Base-by-base conservation (phyloP, 805 yeast genomes). In the Saccharomycodes ludwigii region DNA sequence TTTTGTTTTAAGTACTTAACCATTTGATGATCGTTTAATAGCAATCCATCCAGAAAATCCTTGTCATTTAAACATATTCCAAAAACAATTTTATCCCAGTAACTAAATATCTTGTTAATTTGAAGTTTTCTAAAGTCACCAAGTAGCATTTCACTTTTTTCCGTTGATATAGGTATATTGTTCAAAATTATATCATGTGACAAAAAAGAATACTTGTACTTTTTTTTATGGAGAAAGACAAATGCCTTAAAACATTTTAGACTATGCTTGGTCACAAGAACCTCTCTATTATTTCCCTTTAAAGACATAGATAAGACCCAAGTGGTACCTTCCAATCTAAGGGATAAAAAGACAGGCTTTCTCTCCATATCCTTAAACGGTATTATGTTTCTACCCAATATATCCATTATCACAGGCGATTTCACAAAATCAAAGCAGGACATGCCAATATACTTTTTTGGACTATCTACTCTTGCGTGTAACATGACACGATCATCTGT, bases 401-500 rank as follows among this genome's bases (percentile, higher is more conserved):
- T 35, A n/a, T 40, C 28, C 24, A 46, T 27, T 2, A 46, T 37
- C 4, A 35, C 13, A 2, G 44, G 39, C 36, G 59, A 50, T 41
- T 63, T 68, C 10, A 67, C 60, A 39, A 58, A 70, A 43, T 71
- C 76, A 31, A 66, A 42, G 13, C 66, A 60, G 5, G 56, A 56
- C 30, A 66, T 47, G 30, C 46, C 55, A 21, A 47, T 37, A 5
- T 41, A 43, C 8, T 41, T 38, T 40, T 58, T 63, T 16, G 39
- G 31, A 30, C 49, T 57, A 18, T 47, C 45, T 5, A 16, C 17
- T 15, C 12, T 9, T 12, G 7, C 28, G 12, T 9, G 11, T 3
- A 73, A 40, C 16, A 71, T 67, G 3, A 80, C 51, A 19, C 78
- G 54, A 0, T 58, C 43, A 39, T 74, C 74, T 6, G 48, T 37